Evolutionary conservation across 139 green algal species (phyloP), one percentile per base, ranked within the genome.

Genomic region (Limnomonas spitsbergensis): DNA sequence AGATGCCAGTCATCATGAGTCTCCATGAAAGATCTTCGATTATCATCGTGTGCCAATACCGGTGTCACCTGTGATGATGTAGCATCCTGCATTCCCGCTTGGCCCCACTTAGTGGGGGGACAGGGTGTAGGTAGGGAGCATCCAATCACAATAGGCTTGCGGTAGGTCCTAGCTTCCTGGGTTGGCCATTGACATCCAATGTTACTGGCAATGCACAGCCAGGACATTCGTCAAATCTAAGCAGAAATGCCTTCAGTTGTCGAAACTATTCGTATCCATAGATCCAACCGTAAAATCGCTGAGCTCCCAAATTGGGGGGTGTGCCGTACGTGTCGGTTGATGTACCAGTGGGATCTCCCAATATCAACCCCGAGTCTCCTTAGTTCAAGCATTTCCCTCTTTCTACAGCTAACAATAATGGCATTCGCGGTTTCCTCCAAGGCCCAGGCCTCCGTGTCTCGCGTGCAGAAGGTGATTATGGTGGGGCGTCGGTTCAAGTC

Each of bases 361-460:
- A 6, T 27, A 54, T 9, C 42, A 9, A 54, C 42, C 42, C 6
- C 42, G 6, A 54, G 7, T 54, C 42, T 54, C 42, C 42, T 54
- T 9, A 54, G 42, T n/a, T 6, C 42, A 54, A 6, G 42, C 42
- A 6, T 27, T 9, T 6, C 42, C 42, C 9, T 54, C 42, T 9
- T 9, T 9, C 42, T 27, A 9, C 9, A 6, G 42, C 7, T 54
- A 69, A 40, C 34, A 78, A 40, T 36, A 54, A 78, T 78, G 73
- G 75, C 75, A 38, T 53, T 61, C 34, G 42, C 53, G 1, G 35
- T 81, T 6, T 61, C 77, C 42, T 52, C 40, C 68, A 81, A 81
- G 77, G 47, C 77, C 34, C 9, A 39, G 31, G 69, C 70, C 56
- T 61, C 37, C 37, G 20, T 20, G 20, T 61, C 47, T 61, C 47